Conservation (phyloP, 208 protist species). For the Phytomonas serpens region DNA sequence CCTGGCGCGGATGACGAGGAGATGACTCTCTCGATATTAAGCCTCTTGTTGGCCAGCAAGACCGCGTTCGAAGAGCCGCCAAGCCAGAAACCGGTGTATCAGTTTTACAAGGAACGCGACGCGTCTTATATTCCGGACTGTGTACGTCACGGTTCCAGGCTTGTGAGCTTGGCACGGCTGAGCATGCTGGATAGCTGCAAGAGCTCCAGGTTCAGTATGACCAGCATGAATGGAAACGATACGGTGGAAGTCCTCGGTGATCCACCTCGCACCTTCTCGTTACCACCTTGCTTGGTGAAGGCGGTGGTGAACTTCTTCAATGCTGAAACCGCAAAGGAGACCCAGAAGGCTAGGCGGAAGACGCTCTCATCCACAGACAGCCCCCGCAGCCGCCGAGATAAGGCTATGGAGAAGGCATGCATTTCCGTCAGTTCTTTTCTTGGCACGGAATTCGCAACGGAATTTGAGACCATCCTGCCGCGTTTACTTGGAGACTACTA, state of each 20-base stretch:
- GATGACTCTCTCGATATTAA: constrained; percentile 15
- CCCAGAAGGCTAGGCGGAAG: constrained; percentile 28
- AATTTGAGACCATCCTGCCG: constrained; percentile 45
- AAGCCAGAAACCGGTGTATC: constrained; percentile 30
- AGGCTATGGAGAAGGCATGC: constrained; percentile 43
- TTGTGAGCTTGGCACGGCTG: constrained; percentile 47
- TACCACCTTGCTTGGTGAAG: constrained; percentile 44
- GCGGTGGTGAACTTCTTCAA: constrained; percentile 65
- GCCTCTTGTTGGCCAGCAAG: constrained; percentile 39
- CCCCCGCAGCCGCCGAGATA: constrained; percentile 49
- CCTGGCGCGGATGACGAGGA: not conserved
- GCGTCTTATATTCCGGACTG: constrained; percentile 58
- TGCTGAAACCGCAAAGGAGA: constrained; percentile 34
- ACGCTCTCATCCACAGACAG: constrained; percentile 35
- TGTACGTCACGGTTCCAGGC: constrained; percentile 59
- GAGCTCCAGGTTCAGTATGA: constrained; percentile 14
- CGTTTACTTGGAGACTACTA: constrained; percentile 57
- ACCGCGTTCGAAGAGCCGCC: constrained; percentile 20
- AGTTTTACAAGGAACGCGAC: constrained; percentile 59
- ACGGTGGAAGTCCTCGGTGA: constrained; percentile 21
- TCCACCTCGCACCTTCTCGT: constrained; percentile 38
- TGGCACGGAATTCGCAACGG: constrained; percentile 35
- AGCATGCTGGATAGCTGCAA: constrained; percentile 27
- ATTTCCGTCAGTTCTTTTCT: constrained; percentile 58
- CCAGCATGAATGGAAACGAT: constrained; percentile 12